Evolutionary conservation across 768 basidiomycete genomes (phyloP), one percentile per base, ranked within the genome.

Genomic region (Dioszegia crocea): DNA sequence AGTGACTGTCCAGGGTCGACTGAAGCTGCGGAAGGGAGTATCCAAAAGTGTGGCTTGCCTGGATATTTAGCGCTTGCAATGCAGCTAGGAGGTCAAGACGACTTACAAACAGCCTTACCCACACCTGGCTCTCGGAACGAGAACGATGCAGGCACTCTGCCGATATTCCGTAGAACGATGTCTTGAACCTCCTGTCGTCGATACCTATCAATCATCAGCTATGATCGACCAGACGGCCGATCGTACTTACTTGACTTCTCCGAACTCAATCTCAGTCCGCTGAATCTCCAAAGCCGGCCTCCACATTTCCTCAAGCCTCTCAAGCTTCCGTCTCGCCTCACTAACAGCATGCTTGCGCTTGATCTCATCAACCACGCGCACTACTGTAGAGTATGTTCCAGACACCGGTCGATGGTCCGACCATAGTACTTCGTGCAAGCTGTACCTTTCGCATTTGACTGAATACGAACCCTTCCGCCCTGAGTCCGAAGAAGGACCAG

Each of bases 361-460:
- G 21, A 60, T 54, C 24, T 57, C 61, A 44, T 73, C 71, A 2
- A 59, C 65, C 14, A 68, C 61, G 26, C 66, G 26, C 4, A 68
- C 56, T 21, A 67, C 48, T 0, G 50, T 54, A 1, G n/a, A 50
- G 44, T 40, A 63, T 3, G 33, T 38, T 8, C 55, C 68, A 1
- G 63, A 61, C 38, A 73, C 71, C 1, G 71, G 71, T 46, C 68
- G 61, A 47, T 73, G 71, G 47, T 73, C 71, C 1, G 71, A 73
- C 63, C 66, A 70, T 12, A 70, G 45, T 9, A 73, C 62, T 5
- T 64, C 59, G 46, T 70, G 68, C 1, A 63, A 66, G 0, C 56
- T 51, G 45, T 73, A 73, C n/a, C 44, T 29, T 6, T 41, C 33
- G 31, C 45, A 53, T 16, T 9, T 11, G 21, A 64, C 45, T 2